These are phyloP conservation scores for Amphibolis antarctica DNA, from an alignment of 106 monocot genomes.

Conservation along the genomic window DNA sequence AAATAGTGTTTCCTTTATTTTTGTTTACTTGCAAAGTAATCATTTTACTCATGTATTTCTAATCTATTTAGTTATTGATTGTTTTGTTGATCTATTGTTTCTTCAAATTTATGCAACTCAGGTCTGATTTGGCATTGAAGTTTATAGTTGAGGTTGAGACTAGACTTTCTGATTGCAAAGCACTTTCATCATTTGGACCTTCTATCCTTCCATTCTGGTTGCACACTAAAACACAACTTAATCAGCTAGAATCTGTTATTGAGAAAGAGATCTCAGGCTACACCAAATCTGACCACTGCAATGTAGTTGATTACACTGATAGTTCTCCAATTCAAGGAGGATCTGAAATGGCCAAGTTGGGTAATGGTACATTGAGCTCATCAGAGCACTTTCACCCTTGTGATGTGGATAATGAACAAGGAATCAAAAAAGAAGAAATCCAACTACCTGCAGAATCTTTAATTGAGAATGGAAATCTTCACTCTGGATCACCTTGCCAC, in stretches of 20 bases:
- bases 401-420: constrained; percentile 4
- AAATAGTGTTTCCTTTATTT: not conserved
- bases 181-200: constrained; percentile 66
- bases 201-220: constrained; percentile 90
- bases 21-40: not conserved
- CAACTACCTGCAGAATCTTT: constrained; percentile 6
- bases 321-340: constrained; percentile 3
- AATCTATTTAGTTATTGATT: not conserved
- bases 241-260: constrained; percentile 47
- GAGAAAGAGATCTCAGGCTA: constrained; percentile 24
- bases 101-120: constrained; percentile 14
- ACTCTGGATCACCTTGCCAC: constrained; percentile 3
- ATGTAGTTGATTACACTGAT: constrained; percentile 3
- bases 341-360: constrained; percentile 11
- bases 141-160: constrained; percentile 47
- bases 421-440: constrained; percentile 4
- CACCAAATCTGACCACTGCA: not conserved
- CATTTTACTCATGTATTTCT: not conserved
- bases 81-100: not conserved
- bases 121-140: constrained; percentile 38
- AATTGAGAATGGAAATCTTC: not conserved
- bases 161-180: constrained; percentile 78
- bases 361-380: not conserved
- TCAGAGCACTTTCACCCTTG: not conserved
- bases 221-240: constrained; percentile 59